Percentiles rank a stretch among this genome's conserved stretches.
Evolutionary conservation across 2,329 filamentous ascomycete genomes (phyloP).

Genomic region (Cadophora sp.): DNA sequence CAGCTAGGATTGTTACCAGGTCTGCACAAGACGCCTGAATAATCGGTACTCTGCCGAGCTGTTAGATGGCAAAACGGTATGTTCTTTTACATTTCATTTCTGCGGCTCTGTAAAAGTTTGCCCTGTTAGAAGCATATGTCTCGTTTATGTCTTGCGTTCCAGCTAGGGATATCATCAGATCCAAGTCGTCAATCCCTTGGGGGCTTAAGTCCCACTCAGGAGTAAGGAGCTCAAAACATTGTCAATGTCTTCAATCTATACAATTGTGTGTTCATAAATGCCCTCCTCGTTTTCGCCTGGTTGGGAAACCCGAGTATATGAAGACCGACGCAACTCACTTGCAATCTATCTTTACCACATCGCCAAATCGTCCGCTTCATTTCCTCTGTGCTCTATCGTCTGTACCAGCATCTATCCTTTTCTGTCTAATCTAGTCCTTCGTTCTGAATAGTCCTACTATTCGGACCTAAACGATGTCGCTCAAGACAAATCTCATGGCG

Average conservation of each 20-base stretch:
- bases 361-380: background rate
- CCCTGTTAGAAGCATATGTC: background rate
- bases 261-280: background rate
- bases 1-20: background rate
- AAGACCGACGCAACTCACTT: background rate
- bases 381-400: background rate
- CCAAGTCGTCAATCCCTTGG: background rate
- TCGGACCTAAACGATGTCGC: background rate
- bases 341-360: background rate
- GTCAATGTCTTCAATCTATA: background rate
- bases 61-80: too few species aligned
- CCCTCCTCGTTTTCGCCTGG: background rate
- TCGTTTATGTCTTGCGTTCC: background rate
- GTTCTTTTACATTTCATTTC: too few species aligned
- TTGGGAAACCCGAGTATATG: background rate
- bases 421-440: background rate
- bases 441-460: background rate
- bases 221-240: background rate
- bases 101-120: background rate
- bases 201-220: background rate
- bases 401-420: background rate
- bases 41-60: too few species aligned
- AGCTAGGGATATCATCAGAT: background rate
- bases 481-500: background rate
- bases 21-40: background rate